Conservation (phyloP, 2,329 filamentous ascomycete genomes). For the Didymella arachidicola region DNA sequence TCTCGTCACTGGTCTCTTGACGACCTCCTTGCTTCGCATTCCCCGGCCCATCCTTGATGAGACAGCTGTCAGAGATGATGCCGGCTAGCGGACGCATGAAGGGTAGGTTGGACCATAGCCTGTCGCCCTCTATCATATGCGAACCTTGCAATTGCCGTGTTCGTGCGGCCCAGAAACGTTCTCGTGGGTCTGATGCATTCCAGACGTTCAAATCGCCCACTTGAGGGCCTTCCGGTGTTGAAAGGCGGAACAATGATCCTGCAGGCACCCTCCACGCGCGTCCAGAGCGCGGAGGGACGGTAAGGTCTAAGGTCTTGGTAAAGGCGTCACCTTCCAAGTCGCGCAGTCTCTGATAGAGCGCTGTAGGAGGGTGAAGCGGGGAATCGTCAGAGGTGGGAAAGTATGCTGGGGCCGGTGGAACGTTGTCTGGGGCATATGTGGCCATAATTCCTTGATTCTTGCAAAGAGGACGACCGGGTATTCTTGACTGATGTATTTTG, state of each 20-base stretch:
- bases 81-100: constrained; percentile 79
- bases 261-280: constrained; percentile 74
- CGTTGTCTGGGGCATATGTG: constrained; percentile 12
- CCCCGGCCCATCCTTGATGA: constrained; percentile 51
- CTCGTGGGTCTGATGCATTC: constrained; percentile 77
- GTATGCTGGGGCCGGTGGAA: constrained; percentile 45
- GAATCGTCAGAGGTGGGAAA: constrained; percentile 44
- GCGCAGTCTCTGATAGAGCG: constrained; percentile 40
- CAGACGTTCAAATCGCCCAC: constrained; percentile 84
- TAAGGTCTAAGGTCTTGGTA: constrained; percentile 37
- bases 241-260: constrained; percentile 74
- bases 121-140: constrained; percentile 74
- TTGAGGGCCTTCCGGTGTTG: constrained; percentile 78
- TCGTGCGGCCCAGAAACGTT: constrained; percentile 82
- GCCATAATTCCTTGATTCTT: not conserved
- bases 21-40: constrained; percentile 32
- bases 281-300: constrained; percentile 76
- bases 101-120: constrained; percentile 79
- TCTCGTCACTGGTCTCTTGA: constrained; percentile 56
- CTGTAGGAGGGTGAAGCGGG: constrained; percentile 44
- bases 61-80: constrained; percentile 66
- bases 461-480: not conserved
- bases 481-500: not conserved
- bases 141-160: constrained; percentile 80
- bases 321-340: constrained; percentile 23